Evolutionary conservation across 2,329 filamentous ascomycete species (phyloP), one percentile per base, ranked within the genome.

Genomic region (Microcyclospora tardicrescens): DNA sequence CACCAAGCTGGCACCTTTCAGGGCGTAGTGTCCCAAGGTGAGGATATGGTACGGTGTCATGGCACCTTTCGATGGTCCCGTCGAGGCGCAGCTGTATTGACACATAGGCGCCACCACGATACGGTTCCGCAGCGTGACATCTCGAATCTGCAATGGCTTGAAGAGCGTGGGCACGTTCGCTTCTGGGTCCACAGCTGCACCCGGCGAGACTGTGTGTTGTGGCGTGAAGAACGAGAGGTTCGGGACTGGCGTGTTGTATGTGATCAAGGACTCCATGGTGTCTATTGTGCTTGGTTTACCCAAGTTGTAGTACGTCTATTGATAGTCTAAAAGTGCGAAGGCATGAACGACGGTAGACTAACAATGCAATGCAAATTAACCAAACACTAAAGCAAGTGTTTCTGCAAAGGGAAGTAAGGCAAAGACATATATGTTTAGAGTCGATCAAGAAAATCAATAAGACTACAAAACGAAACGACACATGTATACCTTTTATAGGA

Each of bases 1-100:
- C 35, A 80, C 66, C 11, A 93, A 66, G 1, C 75, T 79, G 0
- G 82, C 78, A 12, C 86, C 86, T 44, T 81, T 77, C 39, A 80
- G 69, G 13, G 83, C 73, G 48, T 85, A 86, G 45, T 84, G 78
- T 40, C 85, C 84, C 12, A 89, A 68, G 54, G 93, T 86, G 28
- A 84, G 77, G 38, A 93, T 66, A 57, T 94, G 85, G 72, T 78
- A 94, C 12, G 56, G 81, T 73, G 81, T 86, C 42, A 80, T 64
- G 58, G 87, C 79, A 33, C 87, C 77, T 4, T 55, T 61, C 24
- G 54, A 34, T 3, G 60, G 58, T 1, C 63, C 63, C 6, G 43
- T 35, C 52, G 79, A 69, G 16, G 77, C 57, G 14, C 76, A 72
- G n/a, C 69, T 74, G 62, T 81, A 81, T 56, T 81, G 77, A 57